Conservation (phyloP, 768 basidiomycete genomes). For the Termitomyces sp. region DNA sequence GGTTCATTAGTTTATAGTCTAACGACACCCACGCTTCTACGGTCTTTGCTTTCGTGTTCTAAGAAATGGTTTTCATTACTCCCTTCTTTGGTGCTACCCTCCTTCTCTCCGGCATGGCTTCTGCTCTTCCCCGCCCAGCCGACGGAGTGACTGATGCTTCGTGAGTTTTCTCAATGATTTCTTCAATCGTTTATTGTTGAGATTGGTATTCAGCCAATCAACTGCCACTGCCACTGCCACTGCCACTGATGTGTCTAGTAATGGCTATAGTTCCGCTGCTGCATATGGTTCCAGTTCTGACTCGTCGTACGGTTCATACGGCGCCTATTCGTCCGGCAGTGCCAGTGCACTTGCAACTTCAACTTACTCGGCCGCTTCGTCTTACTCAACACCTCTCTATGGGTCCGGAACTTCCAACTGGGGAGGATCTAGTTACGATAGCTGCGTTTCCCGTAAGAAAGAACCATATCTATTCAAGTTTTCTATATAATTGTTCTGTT, state of each 20-base stretch:
- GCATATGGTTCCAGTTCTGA: slow-evolving; percentile 17
- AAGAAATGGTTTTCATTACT: slow-evolving; percentile 57
- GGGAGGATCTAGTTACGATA: slow-evolving; percentile 52
- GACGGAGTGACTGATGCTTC: slow-evolving; percentile 26
- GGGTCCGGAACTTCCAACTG: slow-evolving; percentile 60
- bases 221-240: neutral
- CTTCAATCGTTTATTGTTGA: neutral
- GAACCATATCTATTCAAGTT: neutral
- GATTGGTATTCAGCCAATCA: neutral
- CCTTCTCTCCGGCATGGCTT: slow-evolving; percentile 44
- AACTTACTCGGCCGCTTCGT: slow-evolving; percentile 17
- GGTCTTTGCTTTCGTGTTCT: slow-evolving; percentile 29
- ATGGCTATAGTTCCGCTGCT: slow-evolving; percentile 7
- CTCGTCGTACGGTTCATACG: slow-evolving; percentile 15
- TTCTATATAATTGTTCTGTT: slow-evolving; percentile 1
- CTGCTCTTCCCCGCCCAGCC: slow-evolving; percentile 41
- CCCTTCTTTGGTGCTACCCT: slow-evolving; percentile 49
- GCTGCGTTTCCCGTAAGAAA: slow-evolving; percentile 66
- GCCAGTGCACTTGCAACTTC: slow-evolving; percentile 15
- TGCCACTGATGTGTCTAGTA: neutral
- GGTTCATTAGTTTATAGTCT: slow-evolving; percentile 37
- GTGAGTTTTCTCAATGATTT: slow-evolving; percentile 21
- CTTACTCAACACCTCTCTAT: slow-evolving; percentile 42
- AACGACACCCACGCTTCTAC: slow-evolving; percentile 39
- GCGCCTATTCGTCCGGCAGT: slow-evolving; percentile 15